Evolutionary conservation across 1,284 basidiomycete species (phyloP), one percentile per base, ranked within the genome.

Genomic region (Mrakiaceae sp.): DNA sequence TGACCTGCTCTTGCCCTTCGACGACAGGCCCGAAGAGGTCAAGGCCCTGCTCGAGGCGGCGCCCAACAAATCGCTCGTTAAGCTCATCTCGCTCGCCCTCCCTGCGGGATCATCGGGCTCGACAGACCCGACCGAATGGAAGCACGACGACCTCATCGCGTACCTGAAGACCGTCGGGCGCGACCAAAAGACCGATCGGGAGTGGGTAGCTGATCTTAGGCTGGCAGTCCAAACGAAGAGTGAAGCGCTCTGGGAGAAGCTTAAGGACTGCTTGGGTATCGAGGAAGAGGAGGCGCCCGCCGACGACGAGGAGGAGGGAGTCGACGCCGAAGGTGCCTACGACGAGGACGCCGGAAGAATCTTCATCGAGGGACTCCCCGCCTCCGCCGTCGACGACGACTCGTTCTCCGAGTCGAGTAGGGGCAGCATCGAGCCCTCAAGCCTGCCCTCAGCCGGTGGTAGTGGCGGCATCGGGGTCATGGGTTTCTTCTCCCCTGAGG

Each of bases 221-320:
- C 12, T 16, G 47, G 64, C 64, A 0, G 56, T 66, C 57, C 48
- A 66, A 39, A 11, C 16, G 9, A 56, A 54, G 50, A 55, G 56
- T 42, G 64, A 66, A 52, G 48, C 64, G 16, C 55, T 66, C 6
- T 66, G 64, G 64, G 64, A 66, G 54, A 66, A 60, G 61, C 60
- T 66, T 27, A 66, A 66, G 58, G 64, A 61, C n/a, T 48, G 55
- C 14, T 50, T 66, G 39, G 64, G 64, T n/a, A 53, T 62, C 48
- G 64, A 66, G 56, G 64, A 66, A 16, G 63, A 60, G 16, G 27
- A 27, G 27, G 27, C 27, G 27, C 27, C 27, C 27, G 27, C 27
- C 27, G 64, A 66, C 27, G 56, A 59, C 47, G 60, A 65, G 40
- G 50, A 65, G 40, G 50, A 58, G 44, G 53, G 58, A 5, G 54